Percentiles rank a stretch among this genome's conserved stretches.
Conservation (phyloP, 2,329 filamentous ascomycete species). For the Arthrocladium fulminans region DNA sequence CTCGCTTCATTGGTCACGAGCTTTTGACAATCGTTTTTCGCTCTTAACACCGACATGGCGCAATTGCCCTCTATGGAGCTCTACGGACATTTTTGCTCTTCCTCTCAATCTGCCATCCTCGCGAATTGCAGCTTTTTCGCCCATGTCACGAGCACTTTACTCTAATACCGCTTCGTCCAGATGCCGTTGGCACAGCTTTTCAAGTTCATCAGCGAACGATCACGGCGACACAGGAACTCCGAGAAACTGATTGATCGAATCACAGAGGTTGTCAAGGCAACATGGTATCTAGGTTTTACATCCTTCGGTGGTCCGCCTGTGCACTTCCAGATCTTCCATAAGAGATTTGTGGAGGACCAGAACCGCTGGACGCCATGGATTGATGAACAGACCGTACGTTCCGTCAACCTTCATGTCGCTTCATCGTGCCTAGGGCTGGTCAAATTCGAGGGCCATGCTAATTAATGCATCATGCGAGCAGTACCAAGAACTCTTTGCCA, state of each 20-base stretch:
- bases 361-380: constrained; percentile 50
- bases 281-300: constrained; percentile 57
- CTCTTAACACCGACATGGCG: not conserved
- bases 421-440: too few relatives aligned
- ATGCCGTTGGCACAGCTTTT: not conserved
- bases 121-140: not conserved
- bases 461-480: not conserved
- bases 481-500: constrained; percentile 65
- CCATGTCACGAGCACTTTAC: not conserved
- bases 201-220: not conserved
- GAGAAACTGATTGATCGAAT: constrained; percentile 26
- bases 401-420: not conserved
- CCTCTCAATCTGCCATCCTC: not conserved
- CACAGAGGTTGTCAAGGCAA: constrained; percentile 30
- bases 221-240: constrained; percentile 15
- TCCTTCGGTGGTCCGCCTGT: constrained; percentile 60
- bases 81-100: not conserved
- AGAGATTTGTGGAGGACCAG: constrained; percentile 48
- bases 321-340: constrained; percentile 59
- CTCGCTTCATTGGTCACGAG: not conserved
- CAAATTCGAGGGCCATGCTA: too few relatives aligned
- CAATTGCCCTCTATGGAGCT: not conserved
- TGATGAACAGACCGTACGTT: constrained; percentile 56
- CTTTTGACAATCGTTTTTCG: not conserved
- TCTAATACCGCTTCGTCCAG: not conserved